A percentile compares a stretch with the other conserved stretches of the same genome.
phyloP scores from a whole-genome alignment of 169 alveolate species.

The Babesia ovis region DNA sequence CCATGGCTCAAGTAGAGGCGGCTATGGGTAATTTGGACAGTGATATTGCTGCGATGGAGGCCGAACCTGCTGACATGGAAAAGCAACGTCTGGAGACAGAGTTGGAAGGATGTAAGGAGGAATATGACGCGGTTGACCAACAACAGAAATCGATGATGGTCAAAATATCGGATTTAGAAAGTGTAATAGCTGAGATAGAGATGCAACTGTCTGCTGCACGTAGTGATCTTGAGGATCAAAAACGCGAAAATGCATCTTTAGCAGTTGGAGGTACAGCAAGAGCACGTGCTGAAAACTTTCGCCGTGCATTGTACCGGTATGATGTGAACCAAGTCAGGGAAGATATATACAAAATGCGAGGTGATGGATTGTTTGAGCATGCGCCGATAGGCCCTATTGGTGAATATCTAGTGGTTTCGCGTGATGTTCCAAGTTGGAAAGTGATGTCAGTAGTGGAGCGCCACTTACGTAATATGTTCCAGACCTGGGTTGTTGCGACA shows the following conservation, averaged over 20 bases:
- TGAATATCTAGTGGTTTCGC: constrained; percentile 51
- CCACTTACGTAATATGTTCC: constrained; percentile 45
- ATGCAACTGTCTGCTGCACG: constrained; percentile 22
- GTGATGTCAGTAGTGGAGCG: constrained; percentile 53
- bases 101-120: constrained; percentile 25
- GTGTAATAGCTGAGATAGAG: constrained; percentile 30
- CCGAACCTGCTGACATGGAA: constrained; percentile 31
- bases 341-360: constrained; percentile 26
- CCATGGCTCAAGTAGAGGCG: constrained; percentile 52
- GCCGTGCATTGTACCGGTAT: constrained; percentile 36
- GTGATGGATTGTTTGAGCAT: constrained; percentile 16
- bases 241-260: constrained; percentile 43
- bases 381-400: constrained; percentile 71
- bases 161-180: constrained; percentile 28
- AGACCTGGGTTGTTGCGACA: constrained; percentile 58
- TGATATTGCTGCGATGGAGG: constrained; percentile 18
- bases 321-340: constrained; percentile 42
- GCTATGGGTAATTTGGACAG: constrained; percentile 48
- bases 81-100: constrained; percentile 30
- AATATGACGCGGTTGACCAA: constrained; percentile 32
- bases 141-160: constrained; percentile 8
- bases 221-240: constrained; percentile 52
- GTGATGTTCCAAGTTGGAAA: constrained; percentile 53
- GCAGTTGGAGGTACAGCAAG: neutral
- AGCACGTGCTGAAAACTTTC: neutral